Percentiles rank a stretch among this genome's conserved stretches.
These are phyloP conservation scores for Talaromyces borbonicus DNA, from an alignment of 495 filamentous ascomycete genomes.

Conservation along the genomic window DNA sequence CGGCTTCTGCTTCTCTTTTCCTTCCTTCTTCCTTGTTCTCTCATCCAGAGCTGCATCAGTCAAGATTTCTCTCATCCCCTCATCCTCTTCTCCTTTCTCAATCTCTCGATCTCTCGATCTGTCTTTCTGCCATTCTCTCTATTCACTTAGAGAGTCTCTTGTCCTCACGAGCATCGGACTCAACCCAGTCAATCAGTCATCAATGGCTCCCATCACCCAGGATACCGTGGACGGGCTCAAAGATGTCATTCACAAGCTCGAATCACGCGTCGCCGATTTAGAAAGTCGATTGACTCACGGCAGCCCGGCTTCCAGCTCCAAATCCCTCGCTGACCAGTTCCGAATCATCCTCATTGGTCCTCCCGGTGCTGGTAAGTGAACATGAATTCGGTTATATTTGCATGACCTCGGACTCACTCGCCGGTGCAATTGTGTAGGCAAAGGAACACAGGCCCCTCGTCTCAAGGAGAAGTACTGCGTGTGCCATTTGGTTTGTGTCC, in stretches of 20 bases:
- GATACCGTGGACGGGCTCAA: slow-evolving; percentile 64
- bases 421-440: slow-evolving; percentile 50
- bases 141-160: slow-evolving; percentile 10
- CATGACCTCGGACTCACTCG: slow-evolving; percentile 10
- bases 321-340: slow-evolving; percentile 48
- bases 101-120: slow-evolving; percentile 26
- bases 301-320: slow-evolving; percentile 37
- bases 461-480: slow-evolving; percentile 95
- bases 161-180: slow-evolving; percentile 23
- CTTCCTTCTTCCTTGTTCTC: slow-evolving; percentile 25
- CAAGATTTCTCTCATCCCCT: slow-evolving; percentile 1
- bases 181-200: slow-evolving; percentile 13
- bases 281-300: slow-evolving; percentile 53
- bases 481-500: slow-evolving; percentile 78
- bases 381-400: neutral
- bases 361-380: slow-evolving; percentile 75
- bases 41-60: slow-evolving; percentile 9
- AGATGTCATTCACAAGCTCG: slow-evolving; percentile 70
- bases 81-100: slow-evolving; percentile 10
- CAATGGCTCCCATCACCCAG: slow-evolving; percentile 80
- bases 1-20: slow-evolving; percentile 21
- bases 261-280: slow-evolving; percentile 69
- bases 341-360: slow-evolving; percentile 97
- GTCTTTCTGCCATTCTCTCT: slow-evolving; percentile 14
- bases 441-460: slow-evolving; percentile 96